These are phyloP conservation scores for Globisporangium takayamanum DNA, from an alignment of 352 stramenopile genomes.

Conservation along the genomic window DNA sequence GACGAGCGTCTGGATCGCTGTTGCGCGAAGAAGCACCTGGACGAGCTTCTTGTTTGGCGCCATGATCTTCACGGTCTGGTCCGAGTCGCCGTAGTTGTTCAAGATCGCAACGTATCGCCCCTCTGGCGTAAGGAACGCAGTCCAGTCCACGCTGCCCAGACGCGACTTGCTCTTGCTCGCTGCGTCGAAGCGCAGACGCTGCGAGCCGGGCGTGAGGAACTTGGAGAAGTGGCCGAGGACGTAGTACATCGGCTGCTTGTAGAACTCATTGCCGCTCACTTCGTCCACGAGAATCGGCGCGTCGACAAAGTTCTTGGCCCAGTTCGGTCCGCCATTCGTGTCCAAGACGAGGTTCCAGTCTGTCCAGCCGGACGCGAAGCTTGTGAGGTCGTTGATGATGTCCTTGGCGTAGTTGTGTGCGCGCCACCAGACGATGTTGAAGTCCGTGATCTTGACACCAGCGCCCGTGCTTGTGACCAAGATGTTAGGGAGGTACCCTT, in stretches of 20 bases:
- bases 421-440: constrained; percentile 46
- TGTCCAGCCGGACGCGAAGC: constrained; percentile 59
- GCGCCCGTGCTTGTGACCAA: constrained; percentile 32
- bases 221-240: constrained; percentile 57
- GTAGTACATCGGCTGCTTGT: constrained; percentile 74
- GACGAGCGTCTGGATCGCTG: constrained; percentile 39
- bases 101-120: constrained; percentile 21
- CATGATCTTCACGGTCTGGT: constrained; percentile 35
- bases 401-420: constrained; percentile 72
- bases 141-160: constrained; percentile 17
- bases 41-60: constrained; percentile 30
- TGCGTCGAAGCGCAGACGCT: constrained; percentile 22
- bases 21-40: constrained; percentile 25
- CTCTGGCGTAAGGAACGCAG: constrained; percentile 22
- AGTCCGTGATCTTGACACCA: constrained; percentile 33
- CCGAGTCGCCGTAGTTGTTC: constrained; percentile 30
- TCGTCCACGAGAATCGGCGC: constrained; percentile 57
- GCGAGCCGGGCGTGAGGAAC: constrained; percentile 43
- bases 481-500: constrained; percentile 45
- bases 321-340: constrained; percentile 59
- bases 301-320: constrained; percentile 61
- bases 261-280: constrained; percentile 33
- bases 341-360: constrained; percentile 82
- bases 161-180: constrained; percentile 16
- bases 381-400: constrained; percentile 78